phyloP scores from a whole-genome alignment of 768 basidiomycete genomes.

The Crepidotus variabilis region DNA sequence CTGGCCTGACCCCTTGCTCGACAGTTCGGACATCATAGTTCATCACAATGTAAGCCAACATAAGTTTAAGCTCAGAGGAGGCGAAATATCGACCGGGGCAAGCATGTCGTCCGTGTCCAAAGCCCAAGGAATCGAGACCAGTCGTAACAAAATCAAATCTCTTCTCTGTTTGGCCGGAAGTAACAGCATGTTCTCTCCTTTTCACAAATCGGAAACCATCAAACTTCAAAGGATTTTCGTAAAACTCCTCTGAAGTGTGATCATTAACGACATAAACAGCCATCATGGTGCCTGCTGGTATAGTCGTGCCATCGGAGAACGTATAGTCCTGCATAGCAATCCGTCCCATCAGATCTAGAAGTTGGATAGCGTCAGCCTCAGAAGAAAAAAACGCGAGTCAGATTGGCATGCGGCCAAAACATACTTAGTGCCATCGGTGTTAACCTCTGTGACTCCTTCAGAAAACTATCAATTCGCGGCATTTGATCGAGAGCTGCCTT shows the following conservation, averaged over 20 bases:
- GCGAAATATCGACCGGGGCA: conserved; percentile 9
- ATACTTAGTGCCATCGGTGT: conserved; percentile 19
- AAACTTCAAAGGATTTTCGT: conserved; percentile 14
- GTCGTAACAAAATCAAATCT: conserved; percentile 12
- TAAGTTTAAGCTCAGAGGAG: conserved; percentile 32
- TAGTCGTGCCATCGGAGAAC: conserved; percentile 28
- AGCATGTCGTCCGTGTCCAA: conserved; percentile 9
- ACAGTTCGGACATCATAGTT: conserved; percentile 37
- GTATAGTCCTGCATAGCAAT: conserved; percentile 25
- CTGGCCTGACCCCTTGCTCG: conserved; percentile 20
- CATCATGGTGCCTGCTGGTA: conserved; percentile 30
- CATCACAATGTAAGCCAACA: conserved; percentile 39
- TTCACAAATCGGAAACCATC: conserved; percentile 19
- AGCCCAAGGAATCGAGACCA: conserved; percentile 9
- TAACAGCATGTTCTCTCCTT: conserved; percentile 6
- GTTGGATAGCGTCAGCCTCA: too few species aligned
- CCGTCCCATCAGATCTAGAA: conserved; percentile 18
- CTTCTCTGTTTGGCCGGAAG: not conserved
- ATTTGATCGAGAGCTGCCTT: conserved; percentile 34
- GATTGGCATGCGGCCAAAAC: too few species aligned
- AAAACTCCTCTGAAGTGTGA: conserved; percentile 1
- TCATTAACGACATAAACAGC: conserved; percentile 17
- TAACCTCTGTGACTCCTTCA: conserved; percentile 35
- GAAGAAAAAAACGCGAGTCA: too few species aligned
- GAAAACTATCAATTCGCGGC: conserved; percentile 37